Conservation (phyloP, 768 basidiomycete species). For the Cystobasidium tubakii region DNA sequence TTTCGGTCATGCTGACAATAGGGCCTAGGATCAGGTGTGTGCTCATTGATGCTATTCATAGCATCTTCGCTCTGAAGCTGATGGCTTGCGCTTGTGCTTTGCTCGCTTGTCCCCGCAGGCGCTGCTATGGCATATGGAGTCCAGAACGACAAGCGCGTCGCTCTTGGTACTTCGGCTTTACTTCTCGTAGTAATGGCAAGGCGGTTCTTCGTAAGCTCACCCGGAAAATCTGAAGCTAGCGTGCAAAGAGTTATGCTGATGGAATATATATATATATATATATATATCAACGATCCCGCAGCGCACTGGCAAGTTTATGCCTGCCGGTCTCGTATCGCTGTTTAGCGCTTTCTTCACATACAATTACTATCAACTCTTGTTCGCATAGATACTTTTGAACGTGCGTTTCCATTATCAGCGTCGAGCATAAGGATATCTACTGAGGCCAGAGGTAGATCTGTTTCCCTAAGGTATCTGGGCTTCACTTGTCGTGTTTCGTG, state of each 20-base stretch:
- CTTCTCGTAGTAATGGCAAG: slow-evolving; percentile 26
- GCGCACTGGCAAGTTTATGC: slow-evolving; percentile 30
- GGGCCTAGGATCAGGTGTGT: too few relatives aligned
- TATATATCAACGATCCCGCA: not conserved
- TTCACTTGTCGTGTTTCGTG: too few relatives aligned
- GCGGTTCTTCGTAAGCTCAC: slow-evolving; percentile 19
- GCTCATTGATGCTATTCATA: not conserved
- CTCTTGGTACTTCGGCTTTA: slow-evolving; percentile 27
- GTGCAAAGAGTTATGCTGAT: too few relatives aligned
- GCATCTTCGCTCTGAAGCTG: not conserved
- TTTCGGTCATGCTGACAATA: not conserved
- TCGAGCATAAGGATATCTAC: too few relatives aligned
- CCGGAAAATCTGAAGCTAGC: not conserved
- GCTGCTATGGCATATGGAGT: slow-evolving; percentile 35
- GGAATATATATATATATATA: too few relatives aligned
- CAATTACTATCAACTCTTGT: slow-evolving; percentile 25
- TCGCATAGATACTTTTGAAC: not conserved
- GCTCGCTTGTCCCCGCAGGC: too few relatives aligned
- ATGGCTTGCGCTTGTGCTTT: too few relatives aligned
- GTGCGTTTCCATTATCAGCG: too few relatives aligned
- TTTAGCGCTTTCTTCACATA: slow-evolving; percentile 16
- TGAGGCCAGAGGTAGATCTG: too few relatives aligned
- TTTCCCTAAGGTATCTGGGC: too few relatives aligned
- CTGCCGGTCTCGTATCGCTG: slow-evolving; percentile 17
- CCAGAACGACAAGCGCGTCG: slow-evolving; percentile 26